Evolutionary conservation across 2,329 filamentous ascomycete genomes (phyloP).

Genomic region (Nothophaeocryptopus gaeumannii): DNA sequence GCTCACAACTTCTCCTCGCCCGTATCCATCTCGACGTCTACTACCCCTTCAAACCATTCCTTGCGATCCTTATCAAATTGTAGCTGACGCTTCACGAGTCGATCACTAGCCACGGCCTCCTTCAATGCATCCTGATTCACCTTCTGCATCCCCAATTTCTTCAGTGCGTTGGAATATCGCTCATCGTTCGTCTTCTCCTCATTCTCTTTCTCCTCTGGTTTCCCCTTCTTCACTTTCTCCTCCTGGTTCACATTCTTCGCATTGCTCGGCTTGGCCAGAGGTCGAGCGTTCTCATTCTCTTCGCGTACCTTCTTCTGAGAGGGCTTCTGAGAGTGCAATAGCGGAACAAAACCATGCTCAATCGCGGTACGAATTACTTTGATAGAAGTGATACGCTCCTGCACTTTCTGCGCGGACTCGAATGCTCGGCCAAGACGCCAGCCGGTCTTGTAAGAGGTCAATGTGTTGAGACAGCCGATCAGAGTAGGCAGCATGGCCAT

Average conservation of each 20-base stretch:
- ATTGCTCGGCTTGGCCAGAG: slow-evolving; percentile 1
- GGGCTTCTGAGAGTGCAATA: background rate
- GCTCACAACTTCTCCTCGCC: too few species aligned
- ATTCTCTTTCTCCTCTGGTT: background rate
- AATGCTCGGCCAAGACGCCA: slow-evolving; percentile 1
- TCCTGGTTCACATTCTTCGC: slow-evolving; percentile 3
- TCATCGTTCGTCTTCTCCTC: background rate
- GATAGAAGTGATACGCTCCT: background rate
- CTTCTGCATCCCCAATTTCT: background rate
- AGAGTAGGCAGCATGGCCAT: background rate
- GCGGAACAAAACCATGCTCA: background rate
- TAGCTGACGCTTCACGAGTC: background rate
- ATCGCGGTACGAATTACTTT: background rate
- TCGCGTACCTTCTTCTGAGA: slow-evolving; percentile 1
- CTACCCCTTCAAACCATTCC: too few species aligned
- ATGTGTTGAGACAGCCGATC: background rate
- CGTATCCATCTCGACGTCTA: too few species aligned
- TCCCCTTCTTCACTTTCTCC: background rate
- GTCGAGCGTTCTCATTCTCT: background rate
- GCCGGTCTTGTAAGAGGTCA: background rate
- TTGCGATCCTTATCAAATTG: too few species aligned
- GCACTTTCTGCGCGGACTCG: background rate
- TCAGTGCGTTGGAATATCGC: background rate
- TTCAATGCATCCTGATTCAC: background rate
- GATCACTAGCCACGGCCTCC: background rate